Base-by-base conservation (phyloP, 179 eudicot genomes). In the Vitellaria paradoxa region DNA sequence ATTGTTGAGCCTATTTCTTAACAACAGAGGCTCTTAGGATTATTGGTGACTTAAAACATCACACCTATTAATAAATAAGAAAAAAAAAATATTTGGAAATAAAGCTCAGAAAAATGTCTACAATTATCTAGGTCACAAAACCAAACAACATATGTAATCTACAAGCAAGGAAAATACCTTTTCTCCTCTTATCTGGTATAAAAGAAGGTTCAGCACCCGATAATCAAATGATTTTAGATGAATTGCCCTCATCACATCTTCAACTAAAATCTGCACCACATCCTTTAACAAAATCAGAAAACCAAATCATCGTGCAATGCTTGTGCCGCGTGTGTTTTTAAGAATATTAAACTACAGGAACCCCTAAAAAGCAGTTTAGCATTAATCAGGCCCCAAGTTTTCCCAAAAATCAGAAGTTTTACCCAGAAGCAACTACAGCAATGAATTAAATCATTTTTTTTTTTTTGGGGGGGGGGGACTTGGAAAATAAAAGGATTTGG, bases 201-300 rank as follows among this genome's bases (percentile, higher is more conserved):
- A 80, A 67, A 95, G 89, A 78, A 95, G 95, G 82, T 93, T 95
- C 69, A 95, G 85, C 81, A 95, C 95, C 73, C 99, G 88, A 80
- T 91, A 93, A 81, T 95, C 99, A 79, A 95, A 95, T 70, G 99
- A 95, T 72, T 95, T 95, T 78, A 95, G 86, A 83, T 89, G 93
- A 78, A 95, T 88, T 20, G 99, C 99, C 82, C 84, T 88, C 88
- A 81, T 88, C 57, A 84, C 95, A 68, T 95, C 98, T 71, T 89
- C 97, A 60, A 88, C 77, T 55, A 77, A 77, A 81, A 91, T 83
- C 99, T 95, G 88, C 56, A 53, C 4, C 60, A 55, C 53, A 52
- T 47, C 30, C 68, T 75, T 45, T n/a, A 49, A 59, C 18, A 71
- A 57, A 74, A 66, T 50, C 50, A 64, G 56, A 37, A 68, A 75